Evolutionary conservation across 108 stramenopile genomes (phyloP).

Genomic region (Epithemia pelagica): DNA sequence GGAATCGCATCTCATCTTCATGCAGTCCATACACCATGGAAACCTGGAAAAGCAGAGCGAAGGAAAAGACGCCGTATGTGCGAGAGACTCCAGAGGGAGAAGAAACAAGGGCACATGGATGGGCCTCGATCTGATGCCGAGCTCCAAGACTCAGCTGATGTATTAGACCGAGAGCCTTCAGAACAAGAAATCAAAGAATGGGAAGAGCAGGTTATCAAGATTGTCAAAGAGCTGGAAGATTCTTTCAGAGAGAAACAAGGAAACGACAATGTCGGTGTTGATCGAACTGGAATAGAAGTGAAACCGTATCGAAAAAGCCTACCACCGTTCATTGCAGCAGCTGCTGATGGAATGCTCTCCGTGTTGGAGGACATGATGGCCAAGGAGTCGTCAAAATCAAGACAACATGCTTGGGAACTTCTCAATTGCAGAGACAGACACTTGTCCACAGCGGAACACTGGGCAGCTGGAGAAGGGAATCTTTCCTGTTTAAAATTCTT

Average conservation of each 20-base stretch:
- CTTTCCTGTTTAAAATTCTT: slow-evolving; percentile 54
- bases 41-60: slow-evolving; percentile 24
- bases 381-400: neutral
- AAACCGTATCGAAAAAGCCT: slow-evolving; percentile 58
- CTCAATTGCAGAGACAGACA: slow-evolving; percentile 60
- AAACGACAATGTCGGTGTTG: slow-evolving; percentile 6
- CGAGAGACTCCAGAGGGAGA: neutral
- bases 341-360: slow-evolving; percentile 52
- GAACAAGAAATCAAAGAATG: slow-evolving; percentile 50
- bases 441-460: slow-evolving; percentile 70
- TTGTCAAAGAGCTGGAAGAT: slow-evolving; percentile 41
- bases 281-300: slow-evolving; percentile 43
- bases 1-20: slow-evolving; percentile 75
- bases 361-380: slow-evolving; percentile 22
- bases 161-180: slow-evolving; percentile 55
- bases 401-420: slow-evolving; percentile 16
- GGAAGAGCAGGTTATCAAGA: slow-evolving; percentile 49
- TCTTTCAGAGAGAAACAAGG: neutral
- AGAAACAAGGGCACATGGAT: neutral
- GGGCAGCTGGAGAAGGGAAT: slow-evolving; percentile 85
- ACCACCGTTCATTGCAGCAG: slow-evolving; percentile 60
- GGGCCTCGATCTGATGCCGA: no score
- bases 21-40: slow-evolving; percentile 84
- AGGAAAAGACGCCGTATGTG: slow-evolving; percentile 2
- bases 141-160: no score